A percentile compares a stretch with the other conserved stretches of the same genome.
Evolutionary conservation across 2,329 filamentous ascomycete genomes (phyloP).

Genomic region (Colletotrichum karsti): DNA sequence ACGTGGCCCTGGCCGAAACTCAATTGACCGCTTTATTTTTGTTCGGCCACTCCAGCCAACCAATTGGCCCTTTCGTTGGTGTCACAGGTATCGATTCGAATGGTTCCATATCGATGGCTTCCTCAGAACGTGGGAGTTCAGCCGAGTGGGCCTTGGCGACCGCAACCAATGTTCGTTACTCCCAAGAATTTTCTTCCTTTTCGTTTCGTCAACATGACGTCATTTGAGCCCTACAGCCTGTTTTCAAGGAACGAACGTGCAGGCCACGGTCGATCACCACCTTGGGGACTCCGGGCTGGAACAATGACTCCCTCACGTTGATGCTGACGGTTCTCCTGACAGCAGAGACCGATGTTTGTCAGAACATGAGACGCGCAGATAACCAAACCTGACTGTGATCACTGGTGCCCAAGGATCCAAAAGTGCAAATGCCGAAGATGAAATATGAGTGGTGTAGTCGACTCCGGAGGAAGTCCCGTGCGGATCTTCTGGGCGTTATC

Average conservation of each 20-base stretch:
- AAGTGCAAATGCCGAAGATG: not conserved
- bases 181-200: not conserved
- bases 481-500: not conserved
- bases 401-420: not conserved
- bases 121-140: not conserved
- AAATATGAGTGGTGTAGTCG: not conserved
- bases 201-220: constrained; percentile 10
- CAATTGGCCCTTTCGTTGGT: not conserved
- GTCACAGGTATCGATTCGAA: not conserved
- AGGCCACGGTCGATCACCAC: constrained; percentile 18
- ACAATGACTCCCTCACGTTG: not conserved
- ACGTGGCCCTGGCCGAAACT: not conserved
- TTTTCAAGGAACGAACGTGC: constrained; percentile 1
- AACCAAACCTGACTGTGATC: not conserved
- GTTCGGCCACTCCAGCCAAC: not conserved
- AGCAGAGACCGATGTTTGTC: not conserved
- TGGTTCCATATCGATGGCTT: not conserved
- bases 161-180: not conserved
- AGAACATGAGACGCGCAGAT: not conserved
- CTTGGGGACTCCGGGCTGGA: not conserved
- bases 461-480: not conserved
- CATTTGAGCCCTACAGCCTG: constrained; percentile 13
- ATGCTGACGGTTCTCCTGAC: constrained; percentile 1
- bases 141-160: not conserved
- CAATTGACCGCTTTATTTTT: not conserved